Percentiles rank a stretch among this genome's conserved stretches.
These are phyloP conservation scores for Chalara sp. DNA, from an alignment of 2,329 filamentous ascomycete genomes.

Conservation along the genomic window DNA sequence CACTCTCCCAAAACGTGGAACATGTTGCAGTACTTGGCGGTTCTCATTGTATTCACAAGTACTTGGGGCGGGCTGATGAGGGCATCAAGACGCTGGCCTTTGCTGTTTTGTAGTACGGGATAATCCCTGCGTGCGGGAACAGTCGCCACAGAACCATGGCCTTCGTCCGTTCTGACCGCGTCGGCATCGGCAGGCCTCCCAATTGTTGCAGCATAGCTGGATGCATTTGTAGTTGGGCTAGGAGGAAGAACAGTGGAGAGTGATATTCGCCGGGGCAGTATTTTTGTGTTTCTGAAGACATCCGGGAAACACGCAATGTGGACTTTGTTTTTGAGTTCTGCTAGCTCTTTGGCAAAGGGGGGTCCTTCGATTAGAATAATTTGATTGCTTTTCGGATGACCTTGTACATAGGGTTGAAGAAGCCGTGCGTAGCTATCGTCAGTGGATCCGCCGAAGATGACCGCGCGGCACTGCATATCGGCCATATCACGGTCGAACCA, in stretches of 20 bases:
- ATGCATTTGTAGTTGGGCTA: constrained; percentile 2
- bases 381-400: constrained; percentile 19
- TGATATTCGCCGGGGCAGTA: constrained; percentile 7
- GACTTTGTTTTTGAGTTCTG: constrained; percentile 24
- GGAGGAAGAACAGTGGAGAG: constrained; percentile 2
- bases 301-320: constrained; percentile 18
- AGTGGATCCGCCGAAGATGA: constrained; percentile 35
- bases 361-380: constrained; percentile 34
- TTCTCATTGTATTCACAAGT: constrained; percentile 1
- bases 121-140: neutral
- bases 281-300: constrained; percentile 22
- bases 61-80: constrained; percentile 4
- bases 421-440: constrained; percentile 37
- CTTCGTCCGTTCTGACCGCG: neutral
- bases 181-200: neutral
- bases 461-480: constrained; percentile 33
- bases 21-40: constrained; percentile 2
- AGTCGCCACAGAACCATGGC: neutral
- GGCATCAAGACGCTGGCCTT: constrained; percentile 9
- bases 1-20: constrained; percentile 6
- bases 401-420: constrained; percentile 27
- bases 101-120: constrained; percentile 1
- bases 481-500: constrained; percentile 27
- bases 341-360: constrained; percentile 31
- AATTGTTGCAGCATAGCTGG: constrained; percentile 4